phyloP scores from a whole-genome alignment of 257 asterid species.

The Cordia subcordata region DNA sequence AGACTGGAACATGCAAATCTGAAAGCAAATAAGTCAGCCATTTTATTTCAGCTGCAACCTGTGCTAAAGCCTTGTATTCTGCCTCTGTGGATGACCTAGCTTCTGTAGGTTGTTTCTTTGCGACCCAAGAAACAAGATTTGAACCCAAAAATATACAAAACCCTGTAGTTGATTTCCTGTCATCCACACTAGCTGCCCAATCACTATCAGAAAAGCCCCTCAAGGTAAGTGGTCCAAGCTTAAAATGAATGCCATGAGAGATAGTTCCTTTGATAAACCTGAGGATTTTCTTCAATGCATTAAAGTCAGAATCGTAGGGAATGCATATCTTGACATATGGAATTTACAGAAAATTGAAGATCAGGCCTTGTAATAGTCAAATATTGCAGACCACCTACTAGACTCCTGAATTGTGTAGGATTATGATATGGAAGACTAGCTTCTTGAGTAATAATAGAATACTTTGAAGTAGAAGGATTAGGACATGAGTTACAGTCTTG shows the following conservation, averaged over 20 bases:
- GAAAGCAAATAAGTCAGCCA: too few relatives aligned
- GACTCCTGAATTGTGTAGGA: too few relatives aligned
- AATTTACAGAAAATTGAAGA: neutral
- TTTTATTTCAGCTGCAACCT: neutral
- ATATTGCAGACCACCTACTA: slow-evolving; percentile 1
- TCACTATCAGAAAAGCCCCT: neutral
- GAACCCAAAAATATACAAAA: neutral
- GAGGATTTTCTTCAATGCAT: neutral
- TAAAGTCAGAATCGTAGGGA: too few relatives aligned
- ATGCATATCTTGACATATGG: neutral
- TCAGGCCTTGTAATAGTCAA: neutral
- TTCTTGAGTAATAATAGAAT: too few relatives aligned
- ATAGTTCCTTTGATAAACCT: slow-evolving; percentile 1
- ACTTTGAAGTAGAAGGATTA: too few relatives aligned
- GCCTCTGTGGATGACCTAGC: neutral
- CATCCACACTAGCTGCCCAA: neutral
- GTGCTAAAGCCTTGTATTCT: neutral
- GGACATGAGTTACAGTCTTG: too few relatives aligned
- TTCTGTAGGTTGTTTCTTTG: neutral
- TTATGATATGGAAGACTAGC: too few relatives aligned
- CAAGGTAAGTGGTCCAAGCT: neutral
- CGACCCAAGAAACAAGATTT: neutral
- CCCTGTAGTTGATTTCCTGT: neutral
- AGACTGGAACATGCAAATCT: too few relatives aligned
- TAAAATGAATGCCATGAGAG: neutral